These are phyloP conservation scores for Collybia sp. DNA, from an alignment of 768 basidiomycete genomes.

Conservation along the genomic window DNA sequence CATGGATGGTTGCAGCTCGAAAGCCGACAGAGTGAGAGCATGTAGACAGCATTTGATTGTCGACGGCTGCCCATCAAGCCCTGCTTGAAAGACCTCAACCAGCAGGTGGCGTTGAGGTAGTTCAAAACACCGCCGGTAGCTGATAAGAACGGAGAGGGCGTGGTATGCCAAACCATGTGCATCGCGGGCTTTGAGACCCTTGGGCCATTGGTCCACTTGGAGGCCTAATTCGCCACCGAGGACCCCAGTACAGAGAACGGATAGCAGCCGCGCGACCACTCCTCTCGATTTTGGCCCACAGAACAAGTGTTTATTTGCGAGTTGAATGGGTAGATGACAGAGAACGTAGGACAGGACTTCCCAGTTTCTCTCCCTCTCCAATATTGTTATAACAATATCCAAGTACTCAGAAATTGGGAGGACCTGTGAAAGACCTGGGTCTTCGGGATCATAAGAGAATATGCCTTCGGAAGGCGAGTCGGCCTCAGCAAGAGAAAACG, in stretches of 20 bases:
- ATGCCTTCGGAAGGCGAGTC: slow-evolving; percentile 67
- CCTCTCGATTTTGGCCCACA: slow-evolving; percentile 81
- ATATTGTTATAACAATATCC: slow-evolving; percentile 49
- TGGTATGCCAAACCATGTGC: slow-evolving; percentile 87
- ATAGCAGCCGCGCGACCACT: slow-evolving; percentile 58
- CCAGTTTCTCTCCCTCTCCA: slow-evolving; percentile 82
- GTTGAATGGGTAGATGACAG: slow-evolving; percentile 85
- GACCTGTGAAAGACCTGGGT: slow-evolving; percentile 36
- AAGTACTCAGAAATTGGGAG: slow-evolving; percentile 80
- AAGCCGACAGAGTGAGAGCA: slow-evolving; percentile 81
- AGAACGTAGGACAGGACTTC: slow-evolving; percentile 90
- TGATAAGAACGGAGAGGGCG: slow-evolving; percentile 80
- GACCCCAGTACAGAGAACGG: slow-evolving; percentile 64
- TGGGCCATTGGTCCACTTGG: slow-evolving; percentile 54
- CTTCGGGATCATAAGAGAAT: slow-evolving; percentile 56
- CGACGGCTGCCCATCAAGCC: slow-evolving; percentile 63
- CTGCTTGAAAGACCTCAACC: slow-evolving; percentile 69
- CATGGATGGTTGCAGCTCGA: slow-evolving; percentile 80
- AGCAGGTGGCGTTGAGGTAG: slow-evolving; percentile 57
- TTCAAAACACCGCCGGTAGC: slow-evolving; percentile 80
- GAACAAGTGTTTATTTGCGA: slow-evolving; percentile 94
- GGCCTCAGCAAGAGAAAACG: slow-evolving; percentile 49
- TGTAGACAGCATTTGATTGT: slow-evolving; percentile 89
- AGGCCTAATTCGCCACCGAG: slow-evolving; percentile 52
- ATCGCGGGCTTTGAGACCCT: slow-evolving; percentile 65